A percentile compares a stretch with the other conserved stretches of the same genome.
Conservation (phyloP, 2,329 filamentous ascomycete species). For the Fusarium annulatum region DNA sequence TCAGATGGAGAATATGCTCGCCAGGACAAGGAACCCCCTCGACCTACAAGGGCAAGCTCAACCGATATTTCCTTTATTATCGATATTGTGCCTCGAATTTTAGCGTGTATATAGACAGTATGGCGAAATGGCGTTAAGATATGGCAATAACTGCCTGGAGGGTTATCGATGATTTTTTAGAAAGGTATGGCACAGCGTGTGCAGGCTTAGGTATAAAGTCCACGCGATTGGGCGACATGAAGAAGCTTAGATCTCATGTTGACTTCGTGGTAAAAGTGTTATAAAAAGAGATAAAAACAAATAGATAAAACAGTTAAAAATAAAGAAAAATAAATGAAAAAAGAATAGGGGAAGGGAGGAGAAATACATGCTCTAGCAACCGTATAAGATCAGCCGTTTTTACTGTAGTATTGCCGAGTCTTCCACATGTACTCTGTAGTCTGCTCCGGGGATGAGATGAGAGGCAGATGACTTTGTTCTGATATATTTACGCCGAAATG, state of each 20-base stretch:
- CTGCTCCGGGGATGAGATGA: not conserved
- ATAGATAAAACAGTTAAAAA: not conserved
- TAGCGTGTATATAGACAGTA: not conserved
- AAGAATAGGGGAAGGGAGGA: not conserved
- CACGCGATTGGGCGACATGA: not conserved
- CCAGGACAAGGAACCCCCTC: not conserved
- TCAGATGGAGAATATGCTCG: not conserved
- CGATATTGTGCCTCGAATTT: not conserved
- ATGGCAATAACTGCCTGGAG: not conserved
- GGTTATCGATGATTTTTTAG: not conserved
- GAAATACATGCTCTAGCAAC: not conserved
- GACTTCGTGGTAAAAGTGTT: not conserved
- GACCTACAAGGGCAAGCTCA: not conserved
- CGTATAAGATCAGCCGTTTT: not conserved
- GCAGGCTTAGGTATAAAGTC: not conserved
- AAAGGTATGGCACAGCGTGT: not conserved
- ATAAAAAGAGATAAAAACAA: not conserved
- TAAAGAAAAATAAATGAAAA: not conserved
- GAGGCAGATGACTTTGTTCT: not conserved
- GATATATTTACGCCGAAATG: not conserved
- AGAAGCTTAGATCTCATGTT: not conserved
- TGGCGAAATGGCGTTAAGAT: constrained; percentile 25
- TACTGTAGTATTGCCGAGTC: not conserved
- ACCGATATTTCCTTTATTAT: not conserved
- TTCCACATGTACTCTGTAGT: not conserved